phyloP scores from a whole-genome alignment of 148 eudicot species.

The Oxyria digyna region DNA sequence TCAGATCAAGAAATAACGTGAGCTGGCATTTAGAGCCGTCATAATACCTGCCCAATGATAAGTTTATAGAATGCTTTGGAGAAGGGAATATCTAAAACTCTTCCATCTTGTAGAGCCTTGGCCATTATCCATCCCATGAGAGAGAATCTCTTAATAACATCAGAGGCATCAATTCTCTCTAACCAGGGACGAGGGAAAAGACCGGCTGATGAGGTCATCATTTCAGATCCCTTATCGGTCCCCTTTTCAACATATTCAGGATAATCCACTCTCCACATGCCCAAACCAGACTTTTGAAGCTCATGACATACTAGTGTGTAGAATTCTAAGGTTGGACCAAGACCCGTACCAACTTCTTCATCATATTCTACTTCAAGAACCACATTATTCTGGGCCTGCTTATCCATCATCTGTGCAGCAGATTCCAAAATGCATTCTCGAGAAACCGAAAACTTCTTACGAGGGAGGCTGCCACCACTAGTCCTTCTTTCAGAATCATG shows the following conservation, averaged over 20 bases:
- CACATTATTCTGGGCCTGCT: slow-evolving; percentile 52
- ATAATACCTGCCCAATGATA: slow-evolving; percentile 73
- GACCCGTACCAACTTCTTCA: slow-evolving; percentile 98
- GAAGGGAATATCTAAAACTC: slow-evolving; percentile 87
- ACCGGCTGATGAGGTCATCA: slow-evolving; percentile 32
- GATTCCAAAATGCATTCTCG: slow-evolving; percentile 60
- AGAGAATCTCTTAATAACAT: slow-evolving; percentile 53
- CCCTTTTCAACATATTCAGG: slow-evolving; percentile 14
- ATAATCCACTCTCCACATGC: slow-evolving; percentile 86
- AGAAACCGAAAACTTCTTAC: slow-evolving; percentile 59
- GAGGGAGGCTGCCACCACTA: slow-evolving; percentile 28
- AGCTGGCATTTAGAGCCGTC: neutral
- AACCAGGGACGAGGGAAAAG: slow-evolving; percentile 98
- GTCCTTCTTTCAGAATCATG: slow-evolving; percentile 42
- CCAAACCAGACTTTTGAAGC: slow-evolving; percentile 62
- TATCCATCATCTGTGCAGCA: slow-evolving; percentile 77
- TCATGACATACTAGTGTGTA: slow-evolving; percentile 75
- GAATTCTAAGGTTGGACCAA: slow-evolving; percentile 94
- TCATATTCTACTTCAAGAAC: slow-evolving; percentile 74
- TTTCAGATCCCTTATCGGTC: slow-evolving; percentile 22
- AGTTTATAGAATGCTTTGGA: slow-evolving; percentile 83
- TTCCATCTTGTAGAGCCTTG: slow-evolving; percentile 87
- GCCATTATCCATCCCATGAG: slow-evolving; percentile 77
- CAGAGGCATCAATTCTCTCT: slow-evolving; percentile 26
- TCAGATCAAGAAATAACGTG: neutral